These are phyloP conservation scores for Nigrograna mackinnonii DNA, from an alignment of 2,329 filamentous ascomycete species.

Conservation along the genomic window DNA sequence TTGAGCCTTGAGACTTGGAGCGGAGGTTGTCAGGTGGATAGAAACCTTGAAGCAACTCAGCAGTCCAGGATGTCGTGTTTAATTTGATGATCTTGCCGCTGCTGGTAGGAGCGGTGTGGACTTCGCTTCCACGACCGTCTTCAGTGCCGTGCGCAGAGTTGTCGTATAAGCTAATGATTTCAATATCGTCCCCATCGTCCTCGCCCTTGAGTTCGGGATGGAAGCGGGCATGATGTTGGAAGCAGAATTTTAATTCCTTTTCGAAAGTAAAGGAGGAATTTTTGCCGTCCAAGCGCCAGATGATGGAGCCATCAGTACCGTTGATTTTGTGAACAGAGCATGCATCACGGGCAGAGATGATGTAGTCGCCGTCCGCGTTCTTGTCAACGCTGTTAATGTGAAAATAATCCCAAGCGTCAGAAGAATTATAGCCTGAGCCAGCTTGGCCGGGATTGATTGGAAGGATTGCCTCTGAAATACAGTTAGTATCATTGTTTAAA, in stretches of 20 bases:
- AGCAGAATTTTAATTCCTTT: constrained; percentile 21
- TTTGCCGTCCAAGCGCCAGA: constrained; percentile 38
- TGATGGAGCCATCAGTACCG: constrained; percentile 21
- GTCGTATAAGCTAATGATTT: constrained; percentile 39
- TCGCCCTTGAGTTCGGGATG: constrained; percentile 14
- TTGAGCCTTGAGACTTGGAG: constrained; percentile 45
- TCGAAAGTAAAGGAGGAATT: constrained; percentile 20
- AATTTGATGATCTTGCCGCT: constrained; percentile 23
- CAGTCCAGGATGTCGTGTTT: constrained; percentile 17
- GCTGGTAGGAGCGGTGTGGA: constrained; percentile 21
- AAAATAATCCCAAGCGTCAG: constrained; percentile 42
- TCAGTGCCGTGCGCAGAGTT: constrained; percentile 43
- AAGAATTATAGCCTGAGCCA: constrained; percentile 30
- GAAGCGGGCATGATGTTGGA: constrained; percentile 58
- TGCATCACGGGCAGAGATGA: constrained; percentile 30
- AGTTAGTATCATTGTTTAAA: constrained; percentile 1
- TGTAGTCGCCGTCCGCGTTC: constrained; percentile 30
- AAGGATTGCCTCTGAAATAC: constrained; percentile 27
- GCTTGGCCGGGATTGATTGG: constrained; percentile 19
- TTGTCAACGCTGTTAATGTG: constrained; percentile 46
- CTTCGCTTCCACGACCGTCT: constrained; percentile 49
- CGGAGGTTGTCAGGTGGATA: constrained; percentile 35
- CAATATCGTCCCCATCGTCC: constrained; percentile 11
- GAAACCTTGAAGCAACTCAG: constrained; percentile 19
- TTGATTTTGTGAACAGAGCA: constrained; percentile 28